A percentile compares a stretch with the other conserved stretches of the same genome.
phyloP scores from a whole-genome alignment of 108 stramenopile genomes.

The Discostella pseudostelligera region DNA sequence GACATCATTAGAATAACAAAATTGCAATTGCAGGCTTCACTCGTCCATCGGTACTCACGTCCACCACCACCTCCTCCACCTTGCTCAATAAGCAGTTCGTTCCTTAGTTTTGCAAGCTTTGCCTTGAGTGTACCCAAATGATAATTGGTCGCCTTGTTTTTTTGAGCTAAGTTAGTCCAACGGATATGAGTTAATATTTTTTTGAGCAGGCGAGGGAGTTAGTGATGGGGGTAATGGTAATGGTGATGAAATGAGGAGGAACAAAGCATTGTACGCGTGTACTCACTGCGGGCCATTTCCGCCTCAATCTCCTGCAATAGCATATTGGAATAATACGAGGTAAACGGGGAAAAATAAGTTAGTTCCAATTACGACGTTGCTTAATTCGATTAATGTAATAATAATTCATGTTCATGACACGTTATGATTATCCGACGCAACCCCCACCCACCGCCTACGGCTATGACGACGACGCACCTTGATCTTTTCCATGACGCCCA shows the following conservation, averaged over 20 bases:
- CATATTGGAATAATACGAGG: neutral
- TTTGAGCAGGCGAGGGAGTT: neutral
- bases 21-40: neutral
- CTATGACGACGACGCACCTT: slow-evolving; percentile 24
- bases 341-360: too few species aligned
- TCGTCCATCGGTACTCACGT: slow-evolving; percentile 16
- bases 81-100: slow-evolving; percentile 89
- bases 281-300: slow-evolving; percentile 90
- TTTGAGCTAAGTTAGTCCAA: slow-evolving; percentile 54
- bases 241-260: neutral
- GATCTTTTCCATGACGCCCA: slow-evolving; percentile 47
- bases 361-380: neutral
- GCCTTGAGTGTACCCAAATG: slow-evolving; percentile 97
- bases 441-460: neutral
- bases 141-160: slow-evolving; percentile 88
- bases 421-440: too few species aligned
- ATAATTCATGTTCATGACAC: neutral
- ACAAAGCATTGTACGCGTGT: slow-evolving; percentile 63
- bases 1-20: too few species aligned
- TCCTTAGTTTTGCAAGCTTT: slow-evolving; percentile 94
- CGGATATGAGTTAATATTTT: neutral
- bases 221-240: neutral
- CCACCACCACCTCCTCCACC: slow-evolving; percentile 76
- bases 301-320: slow-evolving; percentile 79
- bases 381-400: too few species aligned